Base-by-base conservation (phyloP, 257 asterid genomes). In the Forsythia suspensa region DNA sequence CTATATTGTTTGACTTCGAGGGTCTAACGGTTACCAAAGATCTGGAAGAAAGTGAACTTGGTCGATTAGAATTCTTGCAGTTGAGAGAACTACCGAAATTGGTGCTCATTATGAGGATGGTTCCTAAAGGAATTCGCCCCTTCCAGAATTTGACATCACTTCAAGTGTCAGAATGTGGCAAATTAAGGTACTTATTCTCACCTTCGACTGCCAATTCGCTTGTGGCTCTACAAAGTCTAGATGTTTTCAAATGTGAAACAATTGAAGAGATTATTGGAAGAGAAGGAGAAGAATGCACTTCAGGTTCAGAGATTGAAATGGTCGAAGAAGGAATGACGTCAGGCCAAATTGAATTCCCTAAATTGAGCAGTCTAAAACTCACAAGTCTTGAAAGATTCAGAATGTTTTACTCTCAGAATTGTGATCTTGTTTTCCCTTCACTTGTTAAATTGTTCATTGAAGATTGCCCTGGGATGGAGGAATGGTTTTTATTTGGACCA, bases 1-100 rank as follows among this genome's bases (percentile, higher is more conserved):
- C 12, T 16, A 18, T 78, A 9, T 68, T 78, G 15, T 70, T 78
- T 6, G 72, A 78, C 74, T 78, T 55, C 39, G 40, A 39, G 52
- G 59, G 72, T 8, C 63, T 71, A 24, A 39, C 41, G 36, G 76
- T 59, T 16, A 18, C 24, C 55, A 20, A 10, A 5, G 81, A 52
- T 52, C 37, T 21, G 13, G 66, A 12, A 11, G 71, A 15, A 41
- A 51, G 20, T n/a, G 21, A 39, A 40, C 76, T 78, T 18, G 15
- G 59, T 78, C 76, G 61, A 39, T 37, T 78, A 20, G 24, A 71
- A 24, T 37, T 43, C 10, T 52, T 78, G 65, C 34, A 71, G 34
- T 59, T 71, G 21, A 8, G 29, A n/a, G 16, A 36, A 69, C 76
- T 78, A 40, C 71, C 76, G 59, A 9, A 29, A 43, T 52, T 78